Evolutionary conservation across 225 moss, liverwort and hornwort species (phyloP).

Genomic region (Neckera pumila): DNA sequence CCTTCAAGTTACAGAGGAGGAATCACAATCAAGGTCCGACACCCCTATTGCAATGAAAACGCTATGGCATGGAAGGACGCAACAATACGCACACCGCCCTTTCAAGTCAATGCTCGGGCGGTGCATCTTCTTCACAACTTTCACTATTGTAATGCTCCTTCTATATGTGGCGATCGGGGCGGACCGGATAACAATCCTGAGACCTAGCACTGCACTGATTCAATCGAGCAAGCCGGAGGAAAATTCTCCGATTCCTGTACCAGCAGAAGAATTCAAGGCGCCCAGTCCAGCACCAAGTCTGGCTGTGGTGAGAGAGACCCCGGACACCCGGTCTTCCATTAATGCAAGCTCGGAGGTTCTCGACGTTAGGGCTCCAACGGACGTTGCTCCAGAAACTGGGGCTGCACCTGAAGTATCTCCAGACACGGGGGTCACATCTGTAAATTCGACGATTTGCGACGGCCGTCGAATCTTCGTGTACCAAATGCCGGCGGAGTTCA

Average conservation of each 20-base stretch:
- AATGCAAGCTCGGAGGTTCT: not conserved
- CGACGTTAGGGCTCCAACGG: not conserved
- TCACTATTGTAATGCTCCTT: not conserved
- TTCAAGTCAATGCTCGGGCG: not conserved
- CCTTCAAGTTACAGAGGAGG: not conserved
- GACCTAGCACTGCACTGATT: not conserved
- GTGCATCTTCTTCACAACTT: not conserved
- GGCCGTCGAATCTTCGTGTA: conserved; percentile 63
- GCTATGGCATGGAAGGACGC: not conserved
- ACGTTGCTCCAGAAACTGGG: not conserved
- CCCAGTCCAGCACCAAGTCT: not conserved
- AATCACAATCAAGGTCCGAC: not conserved
- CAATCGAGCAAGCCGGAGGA: not conserved
- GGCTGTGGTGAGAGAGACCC: not conserved
- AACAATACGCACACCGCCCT: not conserved
- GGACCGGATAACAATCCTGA: not conserved
- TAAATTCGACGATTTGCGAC: not conserved
- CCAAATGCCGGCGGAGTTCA: conserved; percentile 48
- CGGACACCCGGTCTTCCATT: not conserved
- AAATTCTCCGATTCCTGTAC: not conserved
- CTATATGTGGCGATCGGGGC: conserved; percentile 1
- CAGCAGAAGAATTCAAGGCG: too few relatives aligned
- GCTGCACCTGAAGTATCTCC: not conserved
- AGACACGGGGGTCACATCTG: not conserved
- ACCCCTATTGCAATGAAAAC: not conserved